These are phyloP conservation scores for Starmerella riodocensis DNA, from an alignment of 805 yeast genomes.

Conservation along the genomic window DNA sequence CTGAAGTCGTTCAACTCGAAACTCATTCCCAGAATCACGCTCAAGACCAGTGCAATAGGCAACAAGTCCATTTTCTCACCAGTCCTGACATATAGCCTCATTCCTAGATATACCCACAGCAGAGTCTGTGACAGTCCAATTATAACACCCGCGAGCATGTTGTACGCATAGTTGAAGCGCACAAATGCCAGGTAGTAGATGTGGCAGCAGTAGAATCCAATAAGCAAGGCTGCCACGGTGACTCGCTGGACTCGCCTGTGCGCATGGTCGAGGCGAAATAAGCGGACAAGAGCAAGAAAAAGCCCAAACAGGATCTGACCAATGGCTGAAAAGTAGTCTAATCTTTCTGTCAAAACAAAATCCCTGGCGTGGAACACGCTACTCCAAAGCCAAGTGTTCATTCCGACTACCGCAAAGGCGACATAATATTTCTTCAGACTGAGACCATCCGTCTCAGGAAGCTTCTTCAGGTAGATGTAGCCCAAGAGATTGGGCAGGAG, in stretches of 20 bases:
- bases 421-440: slow-evolving; percentile 28
- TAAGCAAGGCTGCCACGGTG: slow-evolving; percentile 28
- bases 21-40: slow-evolving; percentile 64
- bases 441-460: slow-evolving; percentile 20
- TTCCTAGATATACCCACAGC: slow-evolving; percentile 33
- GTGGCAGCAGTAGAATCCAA: slow-evolving; percentile 46
- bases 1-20: slow-evolving; percentile 85
- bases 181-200: slow-evolving; percentile 45
- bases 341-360: slow-evolving; percentile 58
- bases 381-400: slow-evolving; percentile 80
- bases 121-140: slow-evolving; percentile 67
- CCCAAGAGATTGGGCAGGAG: slow-evolving; percentile 47
- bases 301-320: slow-evolving; percentile 72
- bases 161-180: slow-evolving; percentile 85
- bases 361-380: slow-evolving; percentile 84
- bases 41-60: slow-evolving; percentile 40
- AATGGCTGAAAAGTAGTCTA: slow-evolving; percentile 90
- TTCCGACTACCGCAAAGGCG: slow-evolving; percentile 49
- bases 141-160: slow-evolving; percentile 77
- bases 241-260: slow-evolving; percentile 25
- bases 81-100: slow-evolving; percentile 18
- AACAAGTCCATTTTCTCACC: slow-evolving; percentile 32
- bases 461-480: slow-evolving; percentile 30
- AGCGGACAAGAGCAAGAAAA: slow-evolving; percentile 51
- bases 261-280: slow-evolving; percentile 42